Evolutionary conservation across 2,329 filamentous ascomycete species (phyloP), one percentile per base, ranked within the genome.

Genomic region (Talaromyces sp.): DNA sequence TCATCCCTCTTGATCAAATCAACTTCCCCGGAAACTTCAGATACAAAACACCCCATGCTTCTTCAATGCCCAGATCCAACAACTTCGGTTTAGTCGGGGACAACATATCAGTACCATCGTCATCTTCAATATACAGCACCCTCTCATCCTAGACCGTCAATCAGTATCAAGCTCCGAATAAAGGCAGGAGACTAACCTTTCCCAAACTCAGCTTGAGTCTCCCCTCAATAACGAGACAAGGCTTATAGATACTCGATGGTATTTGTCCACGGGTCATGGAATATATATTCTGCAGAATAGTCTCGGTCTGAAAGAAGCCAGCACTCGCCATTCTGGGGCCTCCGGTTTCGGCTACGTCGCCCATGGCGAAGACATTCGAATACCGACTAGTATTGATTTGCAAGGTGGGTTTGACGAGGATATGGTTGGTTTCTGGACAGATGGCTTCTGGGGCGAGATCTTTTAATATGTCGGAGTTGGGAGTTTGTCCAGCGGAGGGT

Each of bases 221-320:
- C 4, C 62, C 62, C 31, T 59, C 54, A 27, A 59, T 36, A 7
- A 58, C 19, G 0, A 40, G 29, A 29, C 31, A 47, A 17, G 54
- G 27, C 31, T 64, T 58, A 15, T 64, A 64, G 6, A 60, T 3
- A 27, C 17, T 53, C 2, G 29, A 36, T 11, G 54, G 25, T 1
- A 6, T 8, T 0, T 29, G 15, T 34, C 31, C 40, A 17, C 47
- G 15, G 11, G 59, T 53, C 29, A 64, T 59, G 25, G 29, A 22
- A 13, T 59, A 45, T 15, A 59, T 64, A 36, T 59, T 64, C 11
- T 49, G 40, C 31, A 64, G 3, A 13, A 59, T 47, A 10, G 58
- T n/a, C 22, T 64, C 62, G 13, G 54, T 43, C 31, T 64, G 62
- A 47, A 64, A 64, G 15, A 64, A 49, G 17, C 53, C 38, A 2